phyloP scores from a whole-genome alignment of 805 yeast species.

The Starmerella apis region DNA sequence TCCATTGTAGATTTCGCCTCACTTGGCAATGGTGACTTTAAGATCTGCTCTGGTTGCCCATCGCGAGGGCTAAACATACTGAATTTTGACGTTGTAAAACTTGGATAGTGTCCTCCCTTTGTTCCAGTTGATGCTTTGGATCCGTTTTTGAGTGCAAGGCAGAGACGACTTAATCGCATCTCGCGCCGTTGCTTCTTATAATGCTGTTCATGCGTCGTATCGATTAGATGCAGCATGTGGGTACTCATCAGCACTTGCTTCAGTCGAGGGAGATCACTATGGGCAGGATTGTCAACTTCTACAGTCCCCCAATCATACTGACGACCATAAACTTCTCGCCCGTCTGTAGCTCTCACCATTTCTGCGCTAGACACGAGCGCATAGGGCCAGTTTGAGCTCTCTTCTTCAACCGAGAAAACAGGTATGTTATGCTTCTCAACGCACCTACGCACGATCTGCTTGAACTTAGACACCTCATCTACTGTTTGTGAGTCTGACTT shows the following conservation, averaged over 20 bases:
- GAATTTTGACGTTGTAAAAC: neutral
- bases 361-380: slow-evolving; percentile 60
- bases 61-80: neutral
- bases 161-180: slow-evolving; percentile 26
- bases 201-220: slow-evolving; percentile 70
- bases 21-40: neutral
- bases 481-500: slow-evolving; percentile 78
- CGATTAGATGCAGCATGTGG: slow-evolving; percentile 69
- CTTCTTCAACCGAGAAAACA: slow-evolving; percentile 59
- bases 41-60: neutral
- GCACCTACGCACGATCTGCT: slow-evolving; percentile 62
- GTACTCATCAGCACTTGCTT: slow-evolving; percentile 71
- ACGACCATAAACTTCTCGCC: slow-evolving; percentile 62
- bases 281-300: slow-evolving; percentile 75
- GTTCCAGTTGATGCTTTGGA: neutral
- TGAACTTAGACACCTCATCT: slow-evolving; percentile 56
- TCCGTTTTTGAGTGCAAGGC: slow-evolving; percentile 8
- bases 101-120: neutral
- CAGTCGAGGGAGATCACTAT: slow-evolving; percentile 74
- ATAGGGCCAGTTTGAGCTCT: slow-evolving; percentile 45
- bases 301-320: slow-evolving; percentile 86
- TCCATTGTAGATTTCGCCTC: neutral
- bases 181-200: slow-evolving; percentile 58
- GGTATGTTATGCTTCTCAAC: slow-evolving; percentile 76
- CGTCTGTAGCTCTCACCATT: slow-evolving; percentile 47